A percentile compares a stretch with the other conserved stretches of the same genome.
These are phyloP conservation scores for Exophiala sp. DNA, from an alignment of 2,329 filamentous ascomycete species.

Conservation along the genomic window DNA sequence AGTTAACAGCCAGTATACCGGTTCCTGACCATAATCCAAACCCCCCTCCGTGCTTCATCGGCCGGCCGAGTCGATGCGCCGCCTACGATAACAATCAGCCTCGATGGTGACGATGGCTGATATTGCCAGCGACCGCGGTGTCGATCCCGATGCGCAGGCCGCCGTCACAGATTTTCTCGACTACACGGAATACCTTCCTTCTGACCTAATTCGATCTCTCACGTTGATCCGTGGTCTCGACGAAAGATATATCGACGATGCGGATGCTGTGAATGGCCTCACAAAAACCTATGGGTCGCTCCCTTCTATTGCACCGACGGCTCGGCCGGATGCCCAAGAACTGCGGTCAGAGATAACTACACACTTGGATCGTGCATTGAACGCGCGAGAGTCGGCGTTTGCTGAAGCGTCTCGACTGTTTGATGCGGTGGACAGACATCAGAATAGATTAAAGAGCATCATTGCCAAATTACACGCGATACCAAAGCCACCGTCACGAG, in stretches of 20 bases:
- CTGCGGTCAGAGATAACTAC: constrained; percentile 54
- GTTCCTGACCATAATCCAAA: not conserved
- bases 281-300: constrained; percentile 44
- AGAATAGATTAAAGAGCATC: constrained; percentile 53
- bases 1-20: too few species aligned
- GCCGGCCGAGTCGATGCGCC: constrained; percentile 13
- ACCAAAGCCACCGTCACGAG: constrained; percentile 55
- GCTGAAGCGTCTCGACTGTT: constrained; percentile 53
- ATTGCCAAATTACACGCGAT: constrained; percentile 57
- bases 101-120: constrained; percentile 37
- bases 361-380: constrained; percentile 50
- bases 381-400: constrained; percentile 50
- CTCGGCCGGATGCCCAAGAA: constrained; percentile 47
- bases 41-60: not conserved
- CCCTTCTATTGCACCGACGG: constrained; percentile 44
- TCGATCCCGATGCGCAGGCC: constrained; percentile 59
- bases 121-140: constrained; percentile 40
- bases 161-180: constrained; percentile 63
- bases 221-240: constrained; percentile 52
- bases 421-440: constrained; percentile 53
- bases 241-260: constrained; percentile 40
- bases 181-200: constrained; percentile 63
- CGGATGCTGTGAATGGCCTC: constrained; percentile 39
- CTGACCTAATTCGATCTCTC: constrained; percentile 58
- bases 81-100: constrained; percentile 22